These are phyloP conservation scores for Harringtonia aguacate DNA, from an alignment of 2,329 filamentous ascomycete genomes.

Conservation along the genomic window DNA sequence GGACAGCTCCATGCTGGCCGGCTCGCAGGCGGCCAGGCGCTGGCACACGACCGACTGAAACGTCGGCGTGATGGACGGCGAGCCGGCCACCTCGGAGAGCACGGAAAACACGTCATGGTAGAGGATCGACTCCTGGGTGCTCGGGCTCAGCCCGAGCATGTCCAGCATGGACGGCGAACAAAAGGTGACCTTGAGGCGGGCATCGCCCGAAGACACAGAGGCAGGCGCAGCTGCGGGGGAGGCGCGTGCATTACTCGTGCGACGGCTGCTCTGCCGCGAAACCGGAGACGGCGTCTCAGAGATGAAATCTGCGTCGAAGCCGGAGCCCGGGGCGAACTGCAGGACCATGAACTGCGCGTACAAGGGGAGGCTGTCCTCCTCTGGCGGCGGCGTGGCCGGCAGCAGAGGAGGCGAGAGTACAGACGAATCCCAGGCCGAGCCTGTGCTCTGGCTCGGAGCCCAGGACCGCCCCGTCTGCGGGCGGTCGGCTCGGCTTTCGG, in stretches of 20 bases:
- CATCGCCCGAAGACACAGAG: constrained; percentile 4
- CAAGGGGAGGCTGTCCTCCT: constrained; percentile 1
- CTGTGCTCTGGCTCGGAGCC: no score
- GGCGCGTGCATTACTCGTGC: neutral
- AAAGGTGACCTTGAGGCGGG: constrained; percentile 30
- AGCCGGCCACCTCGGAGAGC: constrained; percentile 35
- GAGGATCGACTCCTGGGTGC: constrained; percentile 23
- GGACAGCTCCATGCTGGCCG: constrained; percentile 9
- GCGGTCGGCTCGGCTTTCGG: no score
- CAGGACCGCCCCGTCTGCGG: no score
- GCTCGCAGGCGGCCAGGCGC: constrained; percentile 17
- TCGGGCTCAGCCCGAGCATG: constrained; percentile 30
- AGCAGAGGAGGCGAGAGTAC: no score
- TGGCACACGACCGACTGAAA: constrained; percentile 34
- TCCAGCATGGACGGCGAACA: constrained; percentile 27
- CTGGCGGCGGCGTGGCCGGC: no score
- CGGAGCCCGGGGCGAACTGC: constrained; percentile 12
- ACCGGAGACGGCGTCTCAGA: constrained; percentile 10
- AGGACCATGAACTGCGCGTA: constrained; percentile 21
- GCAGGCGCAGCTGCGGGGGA: constrained; percentile 4
- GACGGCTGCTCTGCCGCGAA: constrained; percentile 7
- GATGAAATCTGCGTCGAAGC: constrained; percentile 12
- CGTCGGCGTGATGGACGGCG: constrained; percentile 29
- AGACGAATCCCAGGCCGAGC: no score
- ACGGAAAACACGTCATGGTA: constrained; percentile 44